Conservation (phyloP, 2,329 filamentous ascomycete genomes). For the Orbilia ellipsospora region DNA sequence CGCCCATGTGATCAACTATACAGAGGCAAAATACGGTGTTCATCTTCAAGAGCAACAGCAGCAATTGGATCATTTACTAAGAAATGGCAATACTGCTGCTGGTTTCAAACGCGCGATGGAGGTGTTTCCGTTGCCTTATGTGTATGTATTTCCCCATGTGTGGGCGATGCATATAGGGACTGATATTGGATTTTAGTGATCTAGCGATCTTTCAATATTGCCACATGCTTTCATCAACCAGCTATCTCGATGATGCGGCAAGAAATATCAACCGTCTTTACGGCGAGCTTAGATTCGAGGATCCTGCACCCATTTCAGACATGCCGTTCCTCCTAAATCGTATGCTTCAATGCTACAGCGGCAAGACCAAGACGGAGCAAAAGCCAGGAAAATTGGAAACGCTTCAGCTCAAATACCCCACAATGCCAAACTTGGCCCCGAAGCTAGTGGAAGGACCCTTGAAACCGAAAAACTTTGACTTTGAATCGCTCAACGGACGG, state of each 20-base stretch:
- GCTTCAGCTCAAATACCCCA: background rate
- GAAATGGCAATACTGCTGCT: constrained; percentile 19
- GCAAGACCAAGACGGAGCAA: background rate
- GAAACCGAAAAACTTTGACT: constrained; percentile 30
- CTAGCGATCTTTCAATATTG: constrained; percentile 45
- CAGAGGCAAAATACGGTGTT: constrained; percentile 43
- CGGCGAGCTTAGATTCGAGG: constrained; percentile 32
- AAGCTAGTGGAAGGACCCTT: background rate
- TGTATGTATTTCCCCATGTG: constrained; percentile 15
- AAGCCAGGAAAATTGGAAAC: background rate
- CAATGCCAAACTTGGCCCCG: constrained; percentile 5
- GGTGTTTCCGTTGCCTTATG: constrained; percentile 37
- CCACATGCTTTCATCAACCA: constrained; percentile 38
- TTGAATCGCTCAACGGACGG: constrained; percentile 25
- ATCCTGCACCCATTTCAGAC: constrained; percentile 16
- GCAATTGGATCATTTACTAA: constrained; percentile 37
- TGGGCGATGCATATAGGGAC: background rate
- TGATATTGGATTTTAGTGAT: constrained; percentile 28
- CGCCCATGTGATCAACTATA: constrained; percentile 38
- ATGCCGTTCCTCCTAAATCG: constrained; percentile 27
- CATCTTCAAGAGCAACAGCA: constrained; percentile 35
- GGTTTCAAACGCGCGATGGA: constrained; percentile 17
- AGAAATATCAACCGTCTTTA: constrained; percentile 36
- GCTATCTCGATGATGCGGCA: constrained; percentile 34
- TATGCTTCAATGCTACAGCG: constrained; percentile 3